These are phyloP conservation scores for Marasmius fiardii DNA, from an alignment of 1,284 basidiomycete genomes.

Conservation along the genomic window DNA sequence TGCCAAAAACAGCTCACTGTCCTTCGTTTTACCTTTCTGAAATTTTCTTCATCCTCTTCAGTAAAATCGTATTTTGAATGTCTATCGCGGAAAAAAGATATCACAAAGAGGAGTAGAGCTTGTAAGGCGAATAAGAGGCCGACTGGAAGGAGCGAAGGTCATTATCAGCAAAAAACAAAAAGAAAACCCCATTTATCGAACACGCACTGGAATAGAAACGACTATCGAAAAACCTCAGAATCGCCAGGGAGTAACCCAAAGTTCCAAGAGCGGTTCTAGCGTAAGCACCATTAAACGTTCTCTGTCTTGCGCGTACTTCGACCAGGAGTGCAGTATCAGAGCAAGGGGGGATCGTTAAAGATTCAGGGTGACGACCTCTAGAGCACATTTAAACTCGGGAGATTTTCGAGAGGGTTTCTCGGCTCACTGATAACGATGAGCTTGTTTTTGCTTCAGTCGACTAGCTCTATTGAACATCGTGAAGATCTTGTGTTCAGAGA, in stretches of 20 bases:
- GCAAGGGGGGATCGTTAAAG: too few species aligned
- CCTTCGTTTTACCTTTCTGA: too few species aligned
- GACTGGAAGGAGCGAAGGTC: slow-evolving; percentile 38
- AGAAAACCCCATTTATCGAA: not conserved
- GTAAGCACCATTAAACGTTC: slow-evolving; percentile 83
- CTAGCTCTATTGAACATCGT: too few species aligned
- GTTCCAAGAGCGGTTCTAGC: slow-evolving; percentile 70
- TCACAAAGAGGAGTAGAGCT: slow-evolving; percentile 53
- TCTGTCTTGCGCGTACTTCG: slow-evolving; percentile 73
- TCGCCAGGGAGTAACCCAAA: slow-evolving; percentile 70
- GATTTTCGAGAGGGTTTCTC: too few species aligned
- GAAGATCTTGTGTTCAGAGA: too few species aligned
- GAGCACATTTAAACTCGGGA: too few species aligned
- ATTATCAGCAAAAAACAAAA: not conserved
- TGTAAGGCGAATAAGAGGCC: slow-evolving; percentile 71
- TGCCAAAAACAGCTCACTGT: too few species aligned
- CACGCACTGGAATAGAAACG: slow-evolving; percentile 66
- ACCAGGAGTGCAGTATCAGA: slow-evolving; percentile 63
- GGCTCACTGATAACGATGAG: too few species aligned
- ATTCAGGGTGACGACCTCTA: too few species aligned
- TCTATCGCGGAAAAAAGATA: slow-evolving; percentile 37
- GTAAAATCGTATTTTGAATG: slow-evolving; percentile 12
- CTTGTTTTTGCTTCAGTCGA: too few species aligned
- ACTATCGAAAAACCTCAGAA: slow-evolving; percentile 73
- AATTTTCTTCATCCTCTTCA: too few species aligned